Conservation (phyloP, 2,329 filamentous ascomycete genomes). For the Aspergillus arachidicola region DNA sequence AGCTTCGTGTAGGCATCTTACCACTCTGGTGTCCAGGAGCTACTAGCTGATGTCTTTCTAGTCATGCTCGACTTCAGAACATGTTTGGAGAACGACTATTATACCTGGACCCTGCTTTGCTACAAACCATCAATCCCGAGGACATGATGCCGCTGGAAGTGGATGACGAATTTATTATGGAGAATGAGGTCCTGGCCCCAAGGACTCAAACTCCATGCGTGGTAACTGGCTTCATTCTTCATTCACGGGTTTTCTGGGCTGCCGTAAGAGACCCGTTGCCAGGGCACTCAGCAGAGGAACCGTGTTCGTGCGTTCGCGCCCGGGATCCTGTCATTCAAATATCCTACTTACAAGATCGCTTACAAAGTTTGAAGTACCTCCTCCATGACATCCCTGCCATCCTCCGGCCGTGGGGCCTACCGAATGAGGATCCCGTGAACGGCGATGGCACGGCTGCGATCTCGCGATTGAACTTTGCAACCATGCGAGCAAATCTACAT, state of each 20-base stretch:
- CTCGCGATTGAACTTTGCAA: too few relatives aligned
- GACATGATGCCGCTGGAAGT: slow-evolving; percentile 36
- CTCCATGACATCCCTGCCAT: slow-evolving; percentile 5
- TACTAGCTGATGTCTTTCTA: background rate
- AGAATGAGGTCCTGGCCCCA: slow-evolving; percentile 16
- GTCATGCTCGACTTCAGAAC: slow-evolving; percentile 25
- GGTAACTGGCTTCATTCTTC: slow-evolving; percentile 31
- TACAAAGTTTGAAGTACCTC: slow-evolving; percentile 32
- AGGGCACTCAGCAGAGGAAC: background rate
- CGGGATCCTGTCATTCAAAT: slow-evolving; percentile 14
- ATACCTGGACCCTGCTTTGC: slow-evolving; percentile 32
- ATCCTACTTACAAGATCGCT: slow-evolving; percentile 25
- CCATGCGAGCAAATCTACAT: slow-evolving; percentile 36
- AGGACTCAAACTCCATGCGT: slow-evolving; percentile 21
- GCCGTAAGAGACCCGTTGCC: slow-evolving; percentile 8
- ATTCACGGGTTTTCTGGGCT: slow-evolving; percentile 32
- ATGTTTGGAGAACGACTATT: slow-evolving; percentile 27
- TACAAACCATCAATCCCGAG: slow-evolving; percentile 34
- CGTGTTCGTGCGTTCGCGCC: slow-evolving; percentile 14
- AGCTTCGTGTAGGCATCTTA: slow-evolving; percentile 23
- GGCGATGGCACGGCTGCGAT: too few relatives aligned
- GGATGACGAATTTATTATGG: slow-evolving; percentile 37
- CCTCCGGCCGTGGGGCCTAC: background rate
- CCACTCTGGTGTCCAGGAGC: background rate
- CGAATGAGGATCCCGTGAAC: background rate